Percentiles rank a stretch among this genome's conserved stretches.
Conservation (phyloP, 805 yeast species). For the Cyberlindnera maritima region DNA sequence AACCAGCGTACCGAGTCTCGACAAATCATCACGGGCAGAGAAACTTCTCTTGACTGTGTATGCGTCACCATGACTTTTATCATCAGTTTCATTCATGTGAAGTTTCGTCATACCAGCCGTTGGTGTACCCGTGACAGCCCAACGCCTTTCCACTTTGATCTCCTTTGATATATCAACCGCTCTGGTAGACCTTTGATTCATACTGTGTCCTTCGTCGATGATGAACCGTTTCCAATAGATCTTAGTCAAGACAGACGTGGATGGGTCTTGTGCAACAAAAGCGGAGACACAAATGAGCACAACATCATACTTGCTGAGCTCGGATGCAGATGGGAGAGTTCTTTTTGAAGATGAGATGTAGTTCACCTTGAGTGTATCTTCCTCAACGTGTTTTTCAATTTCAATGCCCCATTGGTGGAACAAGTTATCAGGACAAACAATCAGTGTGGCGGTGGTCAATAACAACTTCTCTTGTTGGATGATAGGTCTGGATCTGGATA, state of each 20-base stretch:
- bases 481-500: constrained; percentile 18
- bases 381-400: constrained; percentile 50
- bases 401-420: constrained; percentile 65
- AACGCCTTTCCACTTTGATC: constrained; percentile 55
- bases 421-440: constrained; percentile 65
- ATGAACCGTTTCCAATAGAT: constrained; percentile 68
- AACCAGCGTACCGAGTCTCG: constrained; percentile 50
- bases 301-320: constrained; percentile 46
- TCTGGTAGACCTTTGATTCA: constrained; percentile 50
- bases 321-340: constrained; percentile 30
- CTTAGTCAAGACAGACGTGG: constrained; percentile 35
- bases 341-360: constrained; percentile 23
- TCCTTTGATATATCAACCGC: constrained; percentile 47
- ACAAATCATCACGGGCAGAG: constrained; percentile 51
- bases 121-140: constrained; percentile 80
- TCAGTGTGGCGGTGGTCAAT: constrained; percentile 52
- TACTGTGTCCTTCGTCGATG: constrained; percentile 74
- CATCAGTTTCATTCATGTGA: constrained; percentile 35
- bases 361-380: constrained; percentile 36
- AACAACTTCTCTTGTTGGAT: constrained; percentile 31
- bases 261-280: constrained; percentile 39
- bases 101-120: constrained; percentile 64
- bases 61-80: constrained; percentile 15
- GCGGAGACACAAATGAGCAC: constrained; percentile 48
- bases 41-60: constrained; percentile 50